Evolutionary conservation across 192 early-diverging fungal genomes (phyloP).

Genomic region (Neocallimastix lanati): DNA sequence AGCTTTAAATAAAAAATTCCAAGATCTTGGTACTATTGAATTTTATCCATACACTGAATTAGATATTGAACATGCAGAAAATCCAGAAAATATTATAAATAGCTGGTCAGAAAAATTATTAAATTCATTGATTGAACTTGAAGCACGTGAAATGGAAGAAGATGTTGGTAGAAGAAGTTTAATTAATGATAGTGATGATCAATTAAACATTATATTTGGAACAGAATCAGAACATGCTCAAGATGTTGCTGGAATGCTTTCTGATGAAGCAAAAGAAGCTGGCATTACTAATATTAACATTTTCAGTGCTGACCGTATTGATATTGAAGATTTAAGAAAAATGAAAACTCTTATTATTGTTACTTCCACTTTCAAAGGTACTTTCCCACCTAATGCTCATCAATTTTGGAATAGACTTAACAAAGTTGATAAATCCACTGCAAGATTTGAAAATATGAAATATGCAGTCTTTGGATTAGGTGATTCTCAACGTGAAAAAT

Average conservation of each 20-base stretch:
- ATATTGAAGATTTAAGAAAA: slow-evolving; percentile 53
- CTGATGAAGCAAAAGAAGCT: slow-evolving; percentile 62
- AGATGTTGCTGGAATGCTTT: slow-evolving; percentile 60
- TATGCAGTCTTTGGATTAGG: slow-evolving; percentile 80
- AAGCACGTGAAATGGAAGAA: not conserved
- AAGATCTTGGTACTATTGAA: not conserved
- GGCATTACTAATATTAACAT: slow-evolving; percentile 12
- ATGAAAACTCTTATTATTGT: slow-evolving; percentile 66
- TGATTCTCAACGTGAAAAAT: slow-evolving; percentile 17
- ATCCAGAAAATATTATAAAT: not conserved
- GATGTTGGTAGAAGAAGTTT: not conserved
- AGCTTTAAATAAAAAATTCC: not conserved
- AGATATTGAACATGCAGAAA: not conserved
- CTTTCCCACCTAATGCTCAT: slow-evolving; percentile 76
- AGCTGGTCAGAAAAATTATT: not conserved
- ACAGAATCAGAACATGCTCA: slow-evolving; percentile 83
- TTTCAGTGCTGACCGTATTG: not conserved
- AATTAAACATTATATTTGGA: slow-evolving; percentile 54
- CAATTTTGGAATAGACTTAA: slow-evolving; percentile 73
- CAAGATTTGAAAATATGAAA: slow-evolving; percentile 39
- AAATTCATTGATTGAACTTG: not conserved
- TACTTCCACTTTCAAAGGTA: slow-evolving; percentile 82
- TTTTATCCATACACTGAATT: not conserved
- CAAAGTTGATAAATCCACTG: slow-evolving; percentile 26
- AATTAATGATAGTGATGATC: no score